Conservation (phyloP, 2,329 filamentous ascomycete species). For the Parafenestella ontariensis region DNA sequence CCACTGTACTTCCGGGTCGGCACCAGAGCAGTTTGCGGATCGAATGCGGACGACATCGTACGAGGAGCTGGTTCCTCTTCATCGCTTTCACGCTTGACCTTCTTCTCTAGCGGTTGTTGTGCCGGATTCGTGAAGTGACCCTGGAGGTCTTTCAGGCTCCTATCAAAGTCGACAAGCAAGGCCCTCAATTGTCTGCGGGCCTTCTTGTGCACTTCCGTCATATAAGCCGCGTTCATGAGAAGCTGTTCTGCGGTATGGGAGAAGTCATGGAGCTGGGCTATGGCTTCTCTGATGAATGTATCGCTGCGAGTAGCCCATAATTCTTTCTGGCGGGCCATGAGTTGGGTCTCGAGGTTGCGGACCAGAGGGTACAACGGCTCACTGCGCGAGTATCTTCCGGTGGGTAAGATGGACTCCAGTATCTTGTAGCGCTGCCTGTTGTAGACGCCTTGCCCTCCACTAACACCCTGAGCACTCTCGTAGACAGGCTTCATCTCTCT, state of each 20-base stretch:
- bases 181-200: conserved; percentile 2
- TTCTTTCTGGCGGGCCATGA: background rate
- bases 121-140: background rate
- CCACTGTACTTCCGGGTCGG: background rate
- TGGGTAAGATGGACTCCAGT: background rate
- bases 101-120: background rate
- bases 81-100: background rate
- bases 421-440: background rate
- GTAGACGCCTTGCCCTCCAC: conserved; percentile 3
- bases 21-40: background rate
- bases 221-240: conserved; percentile 2
- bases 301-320: conserved; percentile 7
- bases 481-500: conserved; percentile 11
- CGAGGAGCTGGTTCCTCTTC: background rate
- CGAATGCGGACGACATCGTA: background rate
- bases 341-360: background rate
- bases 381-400: background rate
- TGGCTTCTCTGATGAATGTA: background rate
- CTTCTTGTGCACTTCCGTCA: conserved; percentile 1
- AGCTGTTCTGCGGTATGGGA: conserved; percentile 1
- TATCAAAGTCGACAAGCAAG: conserved; percentile 4
- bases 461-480: background rate
- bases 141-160: background rate
- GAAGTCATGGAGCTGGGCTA: conserved; percentile 3
- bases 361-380: background rate